phyloP scores from a whole-genome alignment of 192 early-diverging fungal species.

The Paraglomus brasilianum region DNA sequence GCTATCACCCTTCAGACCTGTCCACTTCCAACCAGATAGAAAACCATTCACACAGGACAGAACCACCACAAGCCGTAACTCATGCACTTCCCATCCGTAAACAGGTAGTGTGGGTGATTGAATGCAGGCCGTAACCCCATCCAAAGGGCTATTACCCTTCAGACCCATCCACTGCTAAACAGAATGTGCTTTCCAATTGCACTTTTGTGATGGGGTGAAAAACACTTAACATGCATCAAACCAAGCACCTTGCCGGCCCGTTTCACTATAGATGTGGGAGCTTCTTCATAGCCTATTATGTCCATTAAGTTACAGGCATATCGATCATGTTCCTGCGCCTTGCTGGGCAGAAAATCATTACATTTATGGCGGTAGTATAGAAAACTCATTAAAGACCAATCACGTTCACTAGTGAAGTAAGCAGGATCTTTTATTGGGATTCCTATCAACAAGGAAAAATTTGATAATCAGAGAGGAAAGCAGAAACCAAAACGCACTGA shows the following conservation, averaged over 20 bases:
- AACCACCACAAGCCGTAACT: conserved; percentile 19
- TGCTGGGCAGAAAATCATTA: conserved; percentile 11
- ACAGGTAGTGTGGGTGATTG: background rate
- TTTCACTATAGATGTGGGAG: background rate
- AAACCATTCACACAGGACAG: conserved; percentile 13
- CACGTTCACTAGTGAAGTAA: conserved; percentile 1
- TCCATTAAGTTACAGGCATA: background rate
- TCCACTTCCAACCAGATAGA: conserved; percentile 7
- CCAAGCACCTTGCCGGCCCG: background rate
- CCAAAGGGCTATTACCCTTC: background rate
- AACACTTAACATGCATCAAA: conserved; percentile 10
- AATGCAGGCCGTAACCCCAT: conserved; percentile 6
- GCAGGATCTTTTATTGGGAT: background rate
- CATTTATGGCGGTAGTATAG: conserved; percentile 7
- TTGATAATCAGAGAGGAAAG: background rate
- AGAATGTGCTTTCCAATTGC: conserved; percentile 3
- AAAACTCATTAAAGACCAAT: conserved; percentile 12
- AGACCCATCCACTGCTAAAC: conserved; percentile 11
- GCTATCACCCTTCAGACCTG: background rate
- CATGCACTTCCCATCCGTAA: conserved; percentile 5
- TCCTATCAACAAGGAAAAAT: background rate
- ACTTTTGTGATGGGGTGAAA: background rate
- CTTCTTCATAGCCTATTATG: background rate
- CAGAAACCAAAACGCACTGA: too few species aligned
- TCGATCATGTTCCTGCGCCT: conserved; percentile 3